Percentiles rank a stretch among this genome's conserved stretches.
phyloP scores from a whole-genome alignment of 352 stramenopile genomes.

The Pythium folliculosum region DNA sequence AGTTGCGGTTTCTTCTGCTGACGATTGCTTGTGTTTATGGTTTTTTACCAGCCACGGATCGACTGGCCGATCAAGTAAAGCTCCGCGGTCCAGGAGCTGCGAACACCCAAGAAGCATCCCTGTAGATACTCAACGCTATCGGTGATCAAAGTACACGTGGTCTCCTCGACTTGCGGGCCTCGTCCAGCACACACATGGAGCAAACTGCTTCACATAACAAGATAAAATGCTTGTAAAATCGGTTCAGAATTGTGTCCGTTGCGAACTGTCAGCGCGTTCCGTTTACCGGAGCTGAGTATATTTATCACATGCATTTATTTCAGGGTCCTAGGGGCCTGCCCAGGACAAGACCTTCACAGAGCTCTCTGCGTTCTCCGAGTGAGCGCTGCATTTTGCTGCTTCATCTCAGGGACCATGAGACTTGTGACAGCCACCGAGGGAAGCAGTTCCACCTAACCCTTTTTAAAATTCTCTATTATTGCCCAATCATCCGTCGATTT shows the following conservation, averaged over 20 bases:
- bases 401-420: background rate
- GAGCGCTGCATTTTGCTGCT: background rate
- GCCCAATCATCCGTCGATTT: background rate
- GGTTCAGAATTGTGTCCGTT: background rate
- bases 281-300: too few species aligned
- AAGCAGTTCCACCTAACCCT: background rate
- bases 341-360: background rate
- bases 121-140: conserved; percentile 5
- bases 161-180: background rate
- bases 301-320: too few species aligned
- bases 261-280: too few species aligned
- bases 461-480: background rate
- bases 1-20: too few species aligned
- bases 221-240: too few species aligned
- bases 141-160: background rate
- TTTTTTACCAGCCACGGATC: background rate
- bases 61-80: conserved; percentile 3
- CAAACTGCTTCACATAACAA: background rate
- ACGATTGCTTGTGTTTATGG: background rate
- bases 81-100: background rate
- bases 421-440: background rate
- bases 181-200: background rate
- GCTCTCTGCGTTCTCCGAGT: too few species aligned
- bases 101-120: background rate
- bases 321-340: too few species aligned